A percentile compares a stretch with the other conserved stretches of the same genome.
Conservation (phyloP, 192 early-diverging fungal species). For the Lobosporangium transversale region DNA sequence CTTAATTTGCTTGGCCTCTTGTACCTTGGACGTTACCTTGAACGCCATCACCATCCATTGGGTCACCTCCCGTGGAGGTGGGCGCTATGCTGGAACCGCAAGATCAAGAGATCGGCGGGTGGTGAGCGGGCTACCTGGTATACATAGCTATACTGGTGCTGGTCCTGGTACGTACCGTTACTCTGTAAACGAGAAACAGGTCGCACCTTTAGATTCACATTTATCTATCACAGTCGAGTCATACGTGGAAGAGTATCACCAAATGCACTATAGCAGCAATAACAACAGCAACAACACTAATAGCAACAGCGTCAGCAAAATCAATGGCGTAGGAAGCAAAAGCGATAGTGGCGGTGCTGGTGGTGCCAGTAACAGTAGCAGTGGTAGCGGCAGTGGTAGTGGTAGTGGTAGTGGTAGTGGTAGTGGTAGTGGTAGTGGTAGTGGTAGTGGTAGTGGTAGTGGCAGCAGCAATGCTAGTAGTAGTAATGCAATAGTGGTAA, state of each 20-base stretch:
- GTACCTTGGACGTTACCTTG: conserved; percentile 54
- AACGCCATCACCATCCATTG: conserved; percentile 53
- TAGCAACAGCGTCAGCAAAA: too few relatives aligned
- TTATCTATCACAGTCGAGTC: conserved; percentile 37
- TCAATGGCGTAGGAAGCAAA: too few relatives aligned
- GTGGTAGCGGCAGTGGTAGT: too few relatives aligned
- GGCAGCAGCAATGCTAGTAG: background rate
- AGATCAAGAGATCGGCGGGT: background rate
- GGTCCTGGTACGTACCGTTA: background rate
- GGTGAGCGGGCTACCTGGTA: background rate
- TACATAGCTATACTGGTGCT: background rate
- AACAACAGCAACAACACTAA: background rate
- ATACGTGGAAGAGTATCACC: conserved; percentile 43
- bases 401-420: too few relatives aligned
- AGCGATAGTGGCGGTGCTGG: too few relatives aligned
- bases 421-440: too few relatives aligned
- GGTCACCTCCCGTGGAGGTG: conserved; percentile 43
- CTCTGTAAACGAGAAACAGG: conserved; percentile 17
- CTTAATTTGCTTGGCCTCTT: conserved; percentile 51
- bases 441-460: too few relatives aligned
- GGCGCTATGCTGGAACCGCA: conserved; percentile 3
- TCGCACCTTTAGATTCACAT: conserved; percentile 28
- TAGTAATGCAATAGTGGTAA: background rate
- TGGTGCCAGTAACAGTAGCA: too few relatives aligned
- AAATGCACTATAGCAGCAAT: conserved; percentile 14